A percentile compares a stretch with the other conserved stretches of the same genome.
These are phyloP conservation scores for Phytophthora cajani DNA, from an alignment of 352 stramenopile species.

Conservation along the genomic window DNA sequence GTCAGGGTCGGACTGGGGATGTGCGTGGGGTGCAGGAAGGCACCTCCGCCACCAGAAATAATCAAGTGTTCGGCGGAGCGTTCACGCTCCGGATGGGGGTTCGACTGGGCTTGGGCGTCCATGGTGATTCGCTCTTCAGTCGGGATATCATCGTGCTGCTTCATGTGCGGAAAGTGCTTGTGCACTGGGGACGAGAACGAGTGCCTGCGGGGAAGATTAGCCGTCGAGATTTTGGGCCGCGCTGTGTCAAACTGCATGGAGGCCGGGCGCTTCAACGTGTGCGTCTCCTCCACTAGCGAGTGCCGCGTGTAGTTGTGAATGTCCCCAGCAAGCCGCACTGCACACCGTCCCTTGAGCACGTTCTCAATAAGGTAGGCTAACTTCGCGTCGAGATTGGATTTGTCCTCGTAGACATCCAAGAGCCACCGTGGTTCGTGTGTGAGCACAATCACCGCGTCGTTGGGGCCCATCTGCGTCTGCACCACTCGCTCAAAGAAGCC, in stretches of 20 bases:
- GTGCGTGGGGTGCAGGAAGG: slow-evolving; percentile 92
- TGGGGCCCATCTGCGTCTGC: slow-evolving; percentile 70
- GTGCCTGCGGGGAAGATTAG: slow-evolving; percentile 37
- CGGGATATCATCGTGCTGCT: slow-evolving; percentile 19
- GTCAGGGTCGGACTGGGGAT: slow-evolving; percentile 60
- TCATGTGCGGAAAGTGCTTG: slow-evolving; percentile 87
- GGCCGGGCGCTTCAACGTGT: slow-evolving; percentile 37
- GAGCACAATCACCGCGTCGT: slow-evolving; percentile 92
- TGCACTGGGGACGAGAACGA: slow-evolving; percentile 42
- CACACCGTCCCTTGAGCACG: slow-evolving; percentile 75
- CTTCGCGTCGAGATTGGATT: slow-evolving; percentile 73
- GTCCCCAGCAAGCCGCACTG: slow-evolving; percentile 88
- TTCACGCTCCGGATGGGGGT: slow-evolving; percentile 13
- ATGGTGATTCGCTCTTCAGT: slow-evolving; percentile 21
- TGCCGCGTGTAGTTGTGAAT: slow-evolving; percentile 95
- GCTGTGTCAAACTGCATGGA: slow-evolving; percentile 39
- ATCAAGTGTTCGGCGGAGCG: slow-evolving; percentile 75
- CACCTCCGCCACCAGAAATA: slow-evolving; percentile 90
- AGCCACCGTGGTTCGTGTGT: slow-evolving; percentile 94
- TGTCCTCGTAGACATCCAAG: slow-evolving; percentile 87
- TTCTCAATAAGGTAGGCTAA: slow-evolving; percentile 81
- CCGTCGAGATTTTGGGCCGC: slow-evolving; percentile 16
- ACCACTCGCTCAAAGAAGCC: slow-evolving; percentile 90
- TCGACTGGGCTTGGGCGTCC: slow-evolving; percentile 12
- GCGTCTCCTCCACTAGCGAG: slow-evolving; percentile 59